A percentile compares a stretch with the other conserved stretches of the same genome.
phyloP scores from a whole-genome alignment of 2,329 filamentous ascomycete species.

The Septoria linicola region DNA sequence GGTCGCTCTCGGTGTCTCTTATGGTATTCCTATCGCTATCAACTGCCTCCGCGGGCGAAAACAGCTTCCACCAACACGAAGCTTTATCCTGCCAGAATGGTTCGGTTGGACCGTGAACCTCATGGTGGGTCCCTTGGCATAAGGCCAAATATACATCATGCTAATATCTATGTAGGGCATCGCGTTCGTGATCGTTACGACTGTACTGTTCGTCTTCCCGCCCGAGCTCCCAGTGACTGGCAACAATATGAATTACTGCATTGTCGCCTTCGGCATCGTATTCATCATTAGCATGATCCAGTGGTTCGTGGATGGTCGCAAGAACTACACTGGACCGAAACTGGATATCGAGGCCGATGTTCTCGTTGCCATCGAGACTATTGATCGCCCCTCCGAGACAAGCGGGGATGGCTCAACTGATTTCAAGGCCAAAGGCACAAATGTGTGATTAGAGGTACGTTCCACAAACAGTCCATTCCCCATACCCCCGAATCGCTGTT shows the following conservation, averaged over 20 bases:
- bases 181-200: constrained; percentile 67
- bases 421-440: constrained; percentile 12
- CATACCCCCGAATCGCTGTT: constrained; percentile 6
- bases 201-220: constrained; percentile 72
- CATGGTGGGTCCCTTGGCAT: constrained; percentile 32
- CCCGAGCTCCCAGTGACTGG: constrained; percentile 63
- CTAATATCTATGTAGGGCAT: constrained; percentile 49
- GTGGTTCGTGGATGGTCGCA: constrained; percentile 61
- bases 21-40: constrained; percentile 70
- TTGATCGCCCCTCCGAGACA: constrained; percentile 19
- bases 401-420: constrained; percentile 12
- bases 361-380: constrained; percentile 29
- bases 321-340: constrained; percentile 58
- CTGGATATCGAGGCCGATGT: constrained; percentile 35
- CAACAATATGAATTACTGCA: constrained; percentile 67
- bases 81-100: constrained; percentile 56
- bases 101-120: constrained; percentile 62
- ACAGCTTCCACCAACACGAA: constrained; percentile 57
- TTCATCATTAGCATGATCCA: constrained; percentile 57
- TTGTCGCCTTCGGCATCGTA: constrained; percentile 59
- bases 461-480: not conserved
- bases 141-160: not conserved
- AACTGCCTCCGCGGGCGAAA: constrained; percentile 66
- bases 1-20: constrained; percentile 69
- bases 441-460: constrained; percentile 23